phyloP scores from a whole-genome alignment of 805 yeast genomes.

The Metschnikowia henanensis region DNA sequence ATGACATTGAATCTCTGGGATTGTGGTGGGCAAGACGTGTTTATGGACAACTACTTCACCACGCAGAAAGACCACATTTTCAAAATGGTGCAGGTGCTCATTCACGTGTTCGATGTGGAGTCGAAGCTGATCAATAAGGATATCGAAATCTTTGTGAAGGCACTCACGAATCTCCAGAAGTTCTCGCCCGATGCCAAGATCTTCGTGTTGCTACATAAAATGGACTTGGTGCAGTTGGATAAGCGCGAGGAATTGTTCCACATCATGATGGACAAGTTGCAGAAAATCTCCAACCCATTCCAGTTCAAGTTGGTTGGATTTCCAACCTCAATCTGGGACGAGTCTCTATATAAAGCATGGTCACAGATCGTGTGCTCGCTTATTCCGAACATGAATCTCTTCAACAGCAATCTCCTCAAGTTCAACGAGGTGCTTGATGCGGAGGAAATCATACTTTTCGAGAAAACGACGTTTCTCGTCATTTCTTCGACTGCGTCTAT shows the following conservation, averaged over 20 bases:
- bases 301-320: slow-evolving; percentile 75
- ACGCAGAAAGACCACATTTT: slow-evolving; percentile 90
- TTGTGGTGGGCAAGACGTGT: slow-evolving; percentile 97
- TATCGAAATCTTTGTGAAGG: slow-evolving; percentile 85
- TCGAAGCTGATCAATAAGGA: slow-evolving; percentile 90
- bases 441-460: slow-evolving; percentile 88
- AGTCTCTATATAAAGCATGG: slow-evolving; percentile 95
- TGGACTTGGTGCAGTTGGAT: slow-evolving; percentile 91
- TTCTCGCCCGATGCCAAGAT: slow-evolving; percentile 90
- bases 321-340: slow-evolving; percentile 98
- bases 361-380: slow-evolving; percentile 91
- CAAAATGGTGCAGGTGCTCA: slow-evolving; percentile 92
- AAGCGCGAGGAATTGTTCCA: slow-evolving; percentile 81
- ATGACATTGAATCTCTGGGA: slow-evolving; percentile 97
- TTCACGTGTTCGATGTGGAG: slow-evolving; percentile 96
- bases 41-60: slow-evolving; percentile 91
- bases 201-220: slow-evolving; percentile 89
- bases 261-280: slow-evolving; percentile 80
- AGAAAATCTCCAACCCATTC: slow-evolving; percentile 66
- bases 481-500: slow-evolving; percentile 59
- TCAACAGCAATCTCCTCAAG: slow-evolving; percentile 72
- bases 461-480: slow-evolving; percentile 87
- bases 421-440: slow-evolving; percentile 78
- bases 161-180: slow-evolving; percentile 76
- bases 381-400: slow-evolving; percentile 84